Evolutionary conservation across 768 basidiomycete genomes (phyloP).

Genomic region (Aureoboletus auriporus): DNA sequence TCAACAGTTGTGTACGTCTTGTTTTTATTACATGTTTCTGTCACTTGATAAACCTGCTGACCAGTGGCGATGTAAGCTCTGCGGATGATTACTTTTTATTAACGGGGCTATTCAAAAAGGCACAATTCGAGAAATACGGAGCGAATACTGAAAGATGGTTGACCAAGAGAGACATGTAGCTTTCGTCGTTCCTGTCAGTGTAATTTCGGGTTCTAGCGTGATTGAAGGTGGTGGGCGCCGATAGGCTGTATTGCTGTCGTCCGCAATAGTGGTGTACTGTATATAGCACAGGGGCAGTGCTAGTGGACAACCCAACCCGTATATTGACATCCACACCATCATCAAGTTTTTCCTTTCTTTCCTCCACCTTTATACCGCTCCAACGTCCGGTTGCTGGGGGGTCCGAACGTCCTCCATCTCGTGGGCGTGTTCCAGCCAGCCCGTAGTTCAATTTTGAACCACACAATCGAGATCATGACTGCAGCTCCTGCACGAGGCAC

Average conservation of each 20-base stretch:
- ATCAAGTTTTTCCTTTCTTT: neutral
- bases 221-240: no score
- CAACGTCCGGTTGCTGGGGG: constrained; percentile 4
- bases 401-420: constrained; percentile 6
- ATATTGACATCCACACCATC: constrained; percentile 4
- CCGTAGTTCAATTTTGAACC: neutral
- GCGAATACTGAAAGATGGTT: neutral
- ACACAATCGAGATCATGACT: constrained; percentile 16
- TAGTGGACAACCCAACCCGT: constrained; percentile 2
- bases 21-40: neutral
- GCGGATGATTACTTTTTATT: neutral
- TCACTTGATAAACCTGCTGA: neutral
- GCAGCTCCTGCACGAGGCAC: constrained; percentile 7
- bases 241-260: no score
- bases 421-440: neutral
- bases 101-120: neutral
- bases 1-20: constrained; percentile 2
- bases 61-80: constrained; percentile 9
- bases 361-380: neutral
- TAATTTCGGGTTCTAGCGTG: no score
- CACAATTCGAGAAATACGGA: constrained; percentile 2
- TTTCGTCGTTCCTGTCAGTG: no score
- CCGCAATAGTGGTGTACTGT: no score
- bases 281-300: no score
- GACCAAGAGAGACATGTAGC: neutral